A percentile compares a stretch with the other conserved stretches of the same genome.
These are phyloP conservation scores for Talaromyces wortmannii DNA, from an alignment of 495 filamentous ascomycete species.

Conservation along the genomic window DNA sequence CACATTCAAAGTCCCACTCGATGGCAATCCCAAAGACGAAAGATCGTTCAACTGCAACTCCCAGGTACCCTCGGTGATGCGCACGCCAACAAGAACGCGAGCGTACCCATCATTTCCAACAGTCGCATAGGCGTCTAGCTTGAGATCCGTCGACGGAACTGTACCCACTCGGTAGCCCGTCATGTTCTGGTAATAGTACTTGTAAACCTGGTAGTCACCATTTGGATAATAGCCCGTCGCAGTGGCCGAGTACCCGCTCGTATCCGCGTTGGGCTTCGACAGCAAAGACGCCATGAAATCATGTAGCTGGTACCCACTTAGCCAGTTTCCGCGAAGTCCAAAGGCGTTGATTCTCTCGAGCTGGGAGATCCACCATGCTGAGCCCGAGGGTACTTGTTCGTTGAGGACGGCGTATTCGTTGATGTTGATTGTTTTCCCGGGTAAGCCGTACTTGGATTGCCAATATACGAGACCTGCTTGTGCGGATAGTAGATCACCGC, in stretches of 20 bases:
- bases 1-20: conserved; percentile 19
- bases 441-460: conserved; percentile 15
- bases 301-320: conserved; percentile 17
- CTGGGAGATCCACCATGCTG: conserved; percentile 25
- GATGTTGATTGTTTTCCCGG: conserved; percentile 23
- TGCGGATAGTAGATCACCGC: conserved; percentile 14
- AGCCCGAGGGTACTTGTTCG: conserved; percentile 22
- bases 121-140: conserved; percentile 21
- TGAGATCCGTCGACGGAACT: conserved; percentile 15
- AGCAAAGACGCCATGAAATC: conserved; percentile 22
- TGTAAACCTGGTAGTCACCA: conserved; percentile 27
- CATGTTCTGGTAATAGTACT: conserved; percentile 26
- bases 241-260: conserved; percentile 11
- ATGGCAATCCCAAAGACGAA: conserved; percentile 18
- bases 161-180: conserved; percentile 21
- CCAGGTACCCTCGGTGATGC: conserved; percentile 22
- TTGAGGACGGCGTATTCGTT: conserved; percentile 23
- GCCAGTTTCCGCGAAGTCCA: conserved; percentile 27
- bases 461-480: conserved; percentile 11
- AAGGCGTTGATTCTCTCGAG: conserved; percentile 21
- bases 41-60: conserved; percentile 20
- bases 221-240: conserved; percentile 19
- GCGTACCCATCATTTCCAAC: conserved; percentile 1
- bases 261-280: conserved; percentile 14
- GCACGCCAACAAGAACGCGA: conserved; percentile 23